These are phyloP conservation scores for Collybia sordida DNA, from an alignment of 768 basidiomycete species.

Conservation along the genomic window DNA sequence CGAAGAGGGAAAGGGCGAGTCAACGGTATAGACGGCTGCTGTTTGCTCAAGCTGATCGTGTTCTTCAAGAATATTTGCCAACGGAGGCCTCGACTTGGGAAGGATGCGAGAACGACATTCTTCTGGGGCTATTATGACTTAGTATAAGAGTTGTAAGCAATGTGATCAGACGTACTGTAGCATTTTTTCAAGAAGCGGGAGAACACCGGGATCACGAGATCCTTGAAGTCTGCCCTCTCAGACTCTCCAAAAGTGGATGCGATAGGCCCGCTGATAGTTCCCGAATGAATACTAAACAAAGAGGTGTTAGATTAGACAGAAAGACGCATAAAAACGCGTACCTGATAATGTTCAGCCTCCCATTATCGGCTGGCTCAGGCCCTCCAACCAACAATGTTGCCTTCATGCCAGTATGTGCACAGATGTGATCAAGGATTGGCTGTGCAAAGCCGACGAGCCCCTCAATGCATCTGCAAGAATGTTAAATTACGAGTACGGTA, in stretches of 20 bases:
- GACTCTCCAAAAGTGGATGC: constrained; percentile 15
- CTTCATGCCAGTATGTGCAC: too few relatives aligned
- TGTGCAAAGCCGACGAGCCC: constrained; percentile 1
- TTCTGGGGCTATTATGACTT: too few relatives aligned
- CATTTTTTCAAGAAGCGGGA: constrained; percentile 12
- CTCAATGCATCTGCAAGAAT: constrained; percentile 3
- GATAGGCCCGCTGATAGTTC: constrained; percentile 13
- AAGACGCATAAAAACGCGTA: not conserved
- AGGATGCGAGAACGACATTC: too few relatives aligned
- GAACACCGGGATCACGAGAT: constrained; percentile 14
- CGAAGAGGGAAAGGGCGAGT: too few relatives aligned
- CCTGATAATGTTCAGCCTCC: not conserved
- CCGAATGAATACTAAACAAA: constrained; percentile 17
- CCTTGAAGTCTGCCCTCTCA: constrained; percentile 9
- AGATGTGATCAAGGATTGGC: constrained; percentile 11
- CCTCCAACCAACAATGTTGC: too few relatives aligned
- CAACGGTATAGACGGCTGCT: too few relatives aligned
- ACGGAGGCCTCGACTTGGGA: too few relatives aligned
- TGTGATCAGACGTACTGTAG: constrained; percentile 7
- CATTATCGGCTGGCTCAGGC: constrained; percentile 3
- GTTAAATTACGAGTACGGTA: not conserved
- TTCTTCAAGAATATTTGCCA: too few relatives aligned
- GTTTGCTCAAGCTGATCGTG: too few relatives aligned
- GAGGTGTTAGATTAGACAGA: not conserved
- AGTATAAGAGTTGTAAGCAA: too few relatives aligned